A percentile compares a stretch with the other conserved stretches of the same genome.
These are phyloP conservation scores for Scheffersomyces coipomensis DNA, from an alignment of 805 yeast species.

Conservation along the genomic window DNA sequence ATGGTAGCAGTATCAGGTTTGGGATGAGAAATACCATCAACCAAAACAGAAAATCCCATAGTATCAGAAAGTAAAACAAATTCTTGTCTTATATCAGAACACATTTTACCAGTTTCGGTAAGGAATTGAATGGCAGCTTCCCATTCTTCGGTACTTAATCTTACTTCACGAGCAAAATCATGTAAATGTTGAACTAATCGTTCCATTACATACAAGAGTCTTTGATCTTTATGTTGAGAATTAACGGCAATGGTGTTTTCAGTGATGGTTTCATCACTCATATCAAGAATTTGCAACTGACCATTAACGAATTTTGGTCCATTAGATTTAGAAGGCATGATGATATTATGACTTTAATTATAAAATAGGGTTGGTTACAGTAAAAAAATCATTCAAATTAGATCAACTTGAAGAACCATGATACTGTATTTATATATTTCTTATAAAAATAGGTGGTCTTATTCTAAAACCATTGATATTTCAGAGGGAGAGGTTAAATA, in stretches of 20 bases:
- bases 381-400: neutral
- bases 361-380: neutral
- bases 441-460: no score
- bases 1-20: conserved; percentile 18
- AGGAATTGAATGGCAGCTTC: conserved; percentile 15
- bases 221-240: conserved; percentile 8
- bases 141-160: conserved; percentile 20
- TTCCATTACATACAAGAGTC: conserved; percentile 10
- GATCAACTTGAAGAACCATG: no score
- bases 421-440: no score
- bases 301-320: conserved; percentile 1
- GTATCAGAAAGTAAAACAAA: conserved; percentile 17
- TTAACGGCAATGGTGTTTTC: conserved; percentile 18
- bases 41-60: conserved; percentile 18
- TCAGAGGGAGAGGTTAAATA: no score
- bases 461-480: no score
- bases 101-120: conserved; percentile 16
- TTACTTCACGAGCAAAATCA: conserved; percentile 18
- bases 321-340: conserved; percentile 1
- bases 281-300: conserved; percentile 6
- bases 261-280: conserved; percentile 18
- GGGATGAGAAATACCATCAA: conserved; percentile 18
- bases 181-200: conserved; percentile 16
- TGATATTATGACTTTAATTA: neutral
- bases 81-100: conserved; percentile 19